Base-by-base conservation (phyloP, 768 basidiomycete species). In the Krasilnikovozyma curviuscula region DNA sequence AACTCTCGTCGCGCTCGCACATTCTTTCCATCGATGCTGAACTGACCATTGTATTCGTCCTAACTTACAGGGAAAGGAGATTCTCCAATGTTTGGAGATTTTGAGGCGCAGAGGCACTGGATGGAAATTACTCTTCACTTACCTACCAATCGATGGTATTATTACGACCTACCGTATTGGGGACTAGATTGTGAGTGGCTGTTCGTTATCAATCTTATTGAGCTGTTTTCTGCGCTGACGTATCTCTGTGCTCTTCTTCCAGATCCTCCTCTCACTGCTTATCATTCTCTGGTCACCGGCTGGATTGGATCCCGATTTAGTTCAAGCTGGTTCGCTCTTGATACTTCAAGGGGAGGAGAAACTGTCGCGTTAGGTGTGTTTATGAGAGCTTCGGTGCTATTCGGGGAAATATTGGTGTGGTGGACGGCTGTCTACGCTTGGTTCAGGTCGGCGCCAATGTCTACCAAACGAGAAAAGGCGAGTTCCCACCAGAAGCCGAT, bases 71-170 rank as follows among this genome's bases (percentile, higher is more conserved):
- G 85, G 6, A 62, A 73, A 54, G 69, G 61, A 27, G 73, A 75
- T 3, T 81, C 85, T 0, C 84, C 83, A 0, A 78, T 86, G 77
- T 83, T 72, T 54, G 86, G 86, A 3, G 86, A 91, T 65, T 91
- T 83, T 56, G 86, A 91, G 62, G 86, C 86, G 0, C 86, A 89
- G 59, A 69, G 86, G 45, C 86, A 89, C 64, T 91, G 86, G 86
- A 83, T 91, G 82, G 86, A 89, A 57, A 61, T 91, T 32, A 84
- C 83, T 3, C 63, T 77, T 23, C 80, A 88, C 59, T 67, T 85
- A 0, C 82, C 86, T 0, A 57, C 75, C 18, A 66, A 66, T 13
- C 66, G 79, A 53, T 95, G 89, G 89, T 95, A 95, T 63, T 76
- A 67, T 1, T 83, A 86, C 62, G 83, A 91, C 58, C 69, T 83